A percentile compares a stretch with the other conserved stretches of the same genome.
Conservation (phyloP, 2,329 filamentous ascomycete genomes). For the Talaromyces albobiverticillius region DNA sequence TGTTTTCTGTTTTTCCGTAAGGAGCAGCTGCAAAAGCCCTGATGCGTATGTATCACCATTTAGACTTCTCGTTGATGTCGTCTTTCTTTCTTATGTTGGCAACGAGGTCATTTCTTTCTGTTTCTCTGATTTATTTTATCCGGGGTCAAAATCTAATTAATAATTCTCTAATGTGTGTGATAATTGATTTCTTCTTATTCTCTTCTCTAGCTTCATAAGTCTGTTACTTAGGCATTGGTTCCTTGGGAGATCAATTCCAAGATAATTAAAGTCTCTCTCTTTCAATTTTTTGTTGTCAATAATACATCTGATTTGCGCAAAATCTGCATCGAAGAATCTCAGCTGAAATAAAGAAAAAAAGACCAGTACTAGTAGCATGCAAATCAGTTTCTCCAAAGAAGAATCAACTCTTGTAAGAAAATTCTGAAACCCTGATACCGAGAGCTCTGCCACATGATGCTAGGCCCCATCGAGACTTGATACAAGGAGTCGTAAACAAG, state of each 20-base stretch:
- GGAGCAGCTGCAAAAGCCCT: slow-evolving; percentile 24
- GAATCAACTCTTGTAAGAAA: not conserved
- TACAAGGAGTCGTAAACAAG: not conserved
- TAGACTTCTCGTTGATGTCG: too few species aligned
- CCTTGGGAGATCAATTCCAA: not conserved
- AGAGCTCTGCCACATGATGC: not conserved
- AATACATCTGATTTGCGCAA: slow-evolving; percentile 12
- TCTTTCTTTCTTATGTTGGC: not conserved
- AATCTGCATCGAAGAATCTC: slow-evolving; percentile 6
- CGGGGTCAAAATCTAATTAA: not conserved
- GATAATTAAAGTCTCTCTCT: not conserved
- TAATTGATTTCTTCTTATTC: too few species aligned
- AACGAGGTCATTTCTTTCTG: not conserved
- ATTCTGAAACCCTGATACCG: not conserved
- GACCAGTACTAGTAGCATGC: not conserved
- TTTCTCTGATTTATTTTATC: not conserved
- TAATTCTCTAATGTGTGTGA: not conserved
- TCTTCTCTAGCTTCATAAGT: not conserved
- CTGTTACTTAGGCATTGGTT: not conserved
- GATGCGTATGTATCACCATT: slow-evolving; percentile 10
- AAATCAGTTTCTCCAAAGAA: not conserved
- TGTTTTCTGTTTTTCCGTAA: slow-evolving; percentile 51
- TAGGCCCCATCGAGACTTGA: not conserved
- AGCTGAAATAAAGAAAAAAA: slow-evolving; percentile 1
- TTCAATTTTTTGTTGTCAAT: slow-evolving; percentile 6